Evolutionary conservation across 148 eudicot species (phyloP).

Genomic region (Heliamphora exappendiculata): DNA sequence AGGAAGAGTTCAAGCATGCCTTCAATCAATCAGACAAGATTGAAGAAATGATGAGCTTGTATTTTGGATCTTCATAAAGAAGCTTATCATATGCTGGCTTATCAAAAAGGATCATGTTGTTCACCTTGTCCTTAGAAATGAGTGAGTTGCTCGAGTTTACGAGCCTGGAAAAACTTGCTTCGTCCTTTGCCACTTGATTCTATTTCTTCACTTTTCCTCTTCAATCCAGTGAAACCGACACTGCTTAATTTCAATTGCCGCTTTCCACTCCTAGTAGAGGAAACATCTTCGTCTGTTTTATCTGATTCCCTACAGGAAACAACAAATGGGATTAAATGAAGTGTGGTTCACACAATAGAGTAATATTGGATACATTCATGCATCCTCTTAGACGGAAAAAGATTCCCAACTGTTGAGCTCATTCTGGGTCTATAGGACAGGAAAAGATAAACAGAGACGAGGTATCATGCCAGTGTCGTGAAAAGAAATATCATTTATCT

Average conservation of each 20-base stretch:
- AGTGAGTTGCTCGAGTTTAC: conserved; percentile 73
- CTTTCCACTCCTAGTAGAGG: conserved; percentile 46
- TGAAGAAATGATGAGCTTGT: conserved; percentile 30
- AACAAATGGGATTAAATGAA: conserved; percentile 3
- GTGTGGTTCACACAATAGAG: no score
- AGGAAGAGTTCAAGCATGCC: not conserved
- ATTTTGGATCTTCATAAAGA: conserved; percentile 21
- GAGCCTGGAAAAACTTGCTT: conserved; percentile 88
- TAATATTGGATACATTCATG: not conserved
- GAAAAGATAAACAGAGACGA: not conserved
- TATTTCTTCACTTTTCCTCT: conserved; percentile 68
- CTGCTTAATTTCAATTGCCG: conserved; percentile 62
- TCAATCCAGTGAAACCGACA: conserved; percentile 66
- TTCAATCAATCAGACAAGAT: conserved; percentile 30
- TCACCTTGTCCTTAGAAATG: conserved; percentile 47
- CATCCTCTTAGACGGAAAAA: not conserved
- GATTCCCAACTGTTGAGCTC: not conserved
- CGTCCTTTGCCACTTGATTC: conserved; percentile 89
- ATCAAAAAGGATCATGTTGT: conserved; percentile 31
- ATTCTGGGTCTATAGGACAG: not conserved
- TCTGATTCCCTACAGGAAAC: conserved; percentile 62
- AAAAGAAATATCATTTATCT: not conserved
- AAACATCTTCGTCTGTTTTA: conserved; percentile 53
- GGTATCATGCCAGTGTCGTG: not conserved
- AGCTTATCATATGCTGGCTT: conserved; percentile 18